These are phyloP conservation scores for Powellomyces hirtus DNA, from an alignment of 192 early-diverging fungal species.

Conservation along the genomic window DNA sequence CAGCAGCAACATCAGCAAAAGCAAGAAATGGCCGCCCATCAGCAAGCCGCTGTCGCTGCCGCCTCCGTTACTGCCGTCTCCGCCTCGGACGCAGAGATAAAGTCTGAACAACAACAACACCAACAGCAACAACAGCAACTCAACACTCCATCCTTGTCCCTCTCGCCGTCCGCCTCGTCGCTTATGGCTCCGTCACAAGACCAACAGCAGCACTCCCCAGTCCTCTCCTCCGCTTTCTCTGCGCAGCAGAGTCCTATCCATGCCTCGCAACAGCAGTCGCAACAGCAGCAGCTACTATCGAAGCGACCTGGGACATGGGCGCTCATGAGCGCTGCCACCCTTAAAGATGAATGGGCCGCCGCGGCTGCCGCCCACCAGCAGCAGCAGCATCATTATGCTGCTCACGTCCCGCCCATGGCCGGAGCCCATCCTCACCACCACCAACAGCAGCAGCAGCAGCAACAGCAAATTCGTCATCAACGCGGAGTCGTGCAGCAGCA, in stretches of 20 bases:
- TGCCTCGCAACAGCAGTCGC: no score
- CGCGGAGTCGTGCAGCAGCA: not conserved
- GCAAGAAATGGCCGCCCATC: no score
- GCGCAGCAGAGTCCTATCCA: not conserved
- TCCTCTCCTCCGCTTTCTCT: not conserved
- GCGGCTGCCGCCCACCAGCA: not conserved
- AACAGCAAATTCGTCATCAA: not conserved
- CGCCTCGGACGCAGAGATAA: no score
- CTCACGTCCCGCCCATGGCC: slow-evolving; percentile 8
- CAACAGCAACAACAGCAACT: no score
- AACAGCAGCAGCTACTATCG: not conserved
- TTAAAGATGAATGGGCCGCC: not conserved
- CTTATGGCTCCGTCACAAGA: no score
- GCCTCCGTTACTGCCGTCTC: no score
- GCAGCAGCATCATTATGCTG: not conserved
- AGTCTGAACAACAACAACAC: no score
- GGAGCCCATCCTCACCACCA: not conserved
- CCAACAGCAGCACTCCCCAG: no score
- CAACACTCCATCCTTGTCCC: no score
- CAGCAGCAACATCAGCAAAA: not conserved
- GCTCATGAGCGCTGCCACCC: not conserved
- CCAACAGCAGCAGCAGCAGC: not conserved
- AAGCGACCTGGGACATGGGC: not conserved
- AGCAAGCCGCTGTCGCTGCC: no score
- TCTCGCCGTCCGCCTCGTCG: no score